These are phyloP conservation scores for Tetrahymena borealis DNA, from an alignment of 73 alveolate genomes.

Conservation along the genomic window DNA sequence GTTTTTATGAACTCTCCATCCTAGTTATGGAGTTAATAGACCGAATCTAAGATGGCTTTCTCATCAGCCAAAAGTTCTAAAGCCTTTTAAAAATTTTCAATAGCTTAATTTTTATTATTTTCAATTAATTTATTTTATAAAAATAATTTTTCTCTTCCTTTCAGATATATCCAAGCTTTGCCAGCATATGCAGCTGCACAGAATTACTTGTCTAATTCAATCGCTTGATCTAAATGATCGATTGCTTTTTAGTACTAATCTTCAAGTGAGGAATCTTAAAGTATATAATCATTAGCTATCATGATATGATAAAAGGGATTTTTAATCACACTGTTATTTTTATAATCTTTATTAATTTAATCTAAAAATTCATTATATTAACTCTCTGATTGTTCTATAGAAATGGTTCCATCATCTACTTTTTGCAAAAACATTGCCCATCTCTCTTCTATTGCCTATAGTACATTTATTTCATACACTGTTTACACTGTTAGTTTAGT, in stretches of 20 bases:
- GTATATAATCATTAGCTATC: not conserved
- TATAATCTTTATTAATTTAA: not conserved
- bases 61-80: not conserved
- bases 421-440: not conserved
- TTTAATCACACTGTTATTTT: not conserved
- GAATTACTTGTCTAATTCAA: not conserved
- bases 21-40: not conserved
- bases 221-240: not conserved
- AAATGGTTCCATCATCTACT: not conserved
- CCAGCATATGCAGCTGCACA: not conserved
- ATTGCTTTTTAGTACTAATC: not conserved
- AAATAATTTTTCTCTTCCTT: not conserved
- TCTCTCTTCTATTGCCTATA: not conserved
- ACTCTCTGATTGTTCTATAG: not conserved
- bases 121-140: not conserved
- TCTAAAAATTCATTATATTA: not conserved
- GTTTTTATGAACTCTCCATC: not conserved
- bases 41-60: not conserved
- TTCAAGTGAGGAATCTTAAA: not conserved
- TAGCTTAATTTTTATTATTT: not conserved
- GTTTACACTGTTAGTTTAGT: no score
- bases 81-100: not conserved
- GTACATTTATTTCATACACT: not conserved
- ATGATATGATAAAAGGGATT: constrained; percentile 6
- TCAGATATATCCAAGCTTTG: not conserved